These are phyloP conservation scores for Pythium biforme DNA, from an alignment of 352 stramenopile genomes.

Conservation along the genomic window DNA sequence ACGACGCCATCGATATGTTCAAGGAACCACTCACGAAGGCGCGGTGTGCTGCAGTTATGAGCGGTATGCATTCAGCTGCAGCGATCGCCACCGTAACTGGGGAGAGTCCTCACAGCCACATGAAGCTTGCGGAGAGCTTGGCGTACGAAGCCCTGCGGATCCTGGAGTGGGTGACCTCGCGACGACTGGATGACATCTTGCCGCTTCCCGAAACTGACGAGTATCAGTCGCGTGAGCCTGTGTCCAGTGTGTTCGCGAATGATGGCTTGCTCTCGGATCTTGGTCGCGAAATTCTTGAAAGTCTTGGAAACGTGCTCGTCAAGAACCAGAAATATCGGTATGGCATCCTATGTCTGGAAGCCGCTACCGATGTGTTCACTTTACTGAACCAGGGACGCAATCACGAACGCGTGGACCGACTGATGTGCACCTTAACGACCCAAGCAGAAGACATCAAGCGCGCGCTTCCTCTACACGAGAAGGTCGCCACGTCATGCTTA, in stretches of 20 bases:
- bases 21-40: slow-evolving; percentile 71
- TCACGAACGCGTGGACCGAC: slow-evolving; percentile 75
- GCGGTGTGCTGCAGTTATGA: slow-evolving; percentile 64
- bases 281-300: slow-evolving; percentile 67
- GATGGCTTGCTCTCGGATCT: slow-evolving; percentile 72
- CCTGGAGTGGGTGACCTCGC: slow-evolving; percentile 52
- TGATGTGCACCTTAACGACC: slow-evolving; percentile 70
- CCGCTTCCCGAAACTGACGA: slow-evolving; percentile 13
- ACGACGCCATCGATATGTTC: slow-evolving; percentile 16
- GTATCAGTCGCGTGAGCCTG: slow-evolving; percentile 22
- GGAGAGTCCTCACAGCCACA: slow-evolving; percentile 29
- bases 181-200: slow-evolving; percentile 26
- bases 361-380: slow-evolving; percentile 53
- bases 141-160: slow-evolving; percentile 76
- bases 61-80: slow-evolving; percentile 47
- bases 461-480: slow-evolving; percentile 75
- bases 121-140: slow-evolving; percentile 62
- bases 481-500: slow-evolving; percentile 64
- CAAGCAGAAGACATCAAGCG: slow-evolving; percentile 77
- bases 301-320: slow-evolving; percentile 73
- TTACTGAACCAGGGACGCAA: slow-evolving; percentile 70
- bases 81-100: slow-evolving; percentile 42
- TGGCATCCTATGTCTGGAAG: slow-evolving; percentile 76
- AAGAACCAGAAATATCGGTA: slow-evolving; percentile 88
- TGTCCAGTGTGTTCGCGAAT: slow-evolving; percentile 74